Evolutionary conservation across 805 yeast genomes (phyloP).

Genomic region (Yamadazyma scolyti): DNA sequence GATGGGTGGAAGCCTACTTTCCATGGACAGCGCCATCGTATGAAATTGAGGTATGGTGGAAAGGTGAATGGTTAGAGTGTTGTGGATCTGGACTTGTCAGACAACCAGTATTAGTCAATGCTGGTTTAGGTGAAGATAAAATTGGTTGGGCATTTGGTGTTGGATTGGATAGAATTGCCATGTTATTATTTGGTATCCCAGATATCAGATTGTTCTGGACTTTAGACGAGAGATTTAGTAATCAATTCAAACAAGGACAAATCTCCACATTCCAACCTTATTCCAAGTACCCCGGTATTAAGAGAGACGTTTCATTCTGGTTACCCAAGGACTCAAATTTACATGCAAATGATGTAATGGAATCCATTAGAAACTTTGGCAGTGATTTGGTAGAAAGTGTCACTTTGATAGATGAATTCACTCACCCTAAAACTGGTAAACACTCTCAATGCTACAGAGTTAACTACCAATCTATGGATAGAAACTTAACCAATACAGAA

Average conservation of each 20-base stretch:
- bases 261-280: slow-evolving; percentile 80
- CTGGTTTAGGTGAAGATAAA: slow-evolving; percentile 58
- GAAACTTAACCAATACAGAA: slow-evolving; percentile 82
- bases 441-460: slow-evolving; percentile 84
- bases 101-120: slow-evolving; percentile 68
- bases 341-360: slow-evolving; percentile 93
- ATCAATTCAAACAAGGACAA: slow-evolving; percentile 63
- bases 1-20: slow-evolving; percentile 95
- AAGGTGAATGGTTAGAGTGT: slow-evolving; percentile 95
- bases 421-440: slow-evolving; percentile 76
- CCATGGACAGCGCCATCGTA: slow-evolving; percentile 99
- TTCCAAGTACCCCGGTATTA: slow-evolving; percentile 85
- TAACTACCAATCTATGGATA: slow-evolving; percentile 93
- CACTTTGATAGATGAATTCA: slow-evolving; percentile 71
- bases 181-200: slow-evolving; percentile 92
- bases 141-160: slow-evolving; percentile 98
- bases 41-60: slow-evolving; percentile 99
- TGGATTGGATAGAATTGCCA: slow-evolving; percentile 92
- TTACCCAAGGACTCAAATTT: slow-evolving; percentile 47
- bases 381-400: slow-evolving; percentile 91
- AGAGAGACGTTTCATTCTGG: slow-evolving; percentile 93
- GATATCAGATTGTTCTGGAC: slow-evolving; percentile 96
- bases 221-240: slow-evolving; percentile 66
- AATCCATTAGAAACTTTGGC: slow-evolving; percentile 76
- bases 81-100: slow-evolving; percentile 94